phyloP scores from a whole-genome alignment of 805 yeast species.

The Suhomyces sp. region DNA sequence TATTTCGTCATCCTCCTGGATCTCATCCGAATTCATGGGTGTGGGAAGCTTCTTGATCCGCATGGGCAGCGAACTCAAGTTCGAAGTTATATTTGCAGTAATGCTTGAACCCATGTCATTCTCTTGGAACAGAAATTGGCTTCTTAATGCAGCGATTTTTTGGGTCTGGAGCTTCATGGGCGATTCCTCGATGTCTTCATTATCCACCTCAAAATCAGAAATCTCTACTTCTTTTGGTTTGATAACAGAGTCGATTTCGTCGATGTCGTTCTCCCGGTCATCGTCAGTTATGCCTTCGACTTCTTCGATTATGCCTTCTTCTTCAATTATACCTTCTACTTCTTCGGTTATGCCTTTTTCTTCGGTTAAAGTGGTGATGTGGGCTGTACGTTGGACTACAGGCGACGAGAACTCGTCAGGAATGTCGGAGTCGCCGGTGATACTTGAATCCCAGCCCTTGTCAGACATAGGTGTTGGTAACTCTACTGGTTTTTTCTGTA shows the following conservation, averaged over 20 bases:
- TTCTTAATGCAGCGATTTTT: constrained; percentile 13
- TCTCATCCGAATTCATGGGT: constrained; percentile 1
- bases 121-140: constrained; percentile 17
- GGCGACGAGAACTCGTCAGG: constrained; percentile 32
- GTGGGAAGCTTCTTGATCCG: not conserved
- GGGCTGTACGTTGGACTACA: not conserved
- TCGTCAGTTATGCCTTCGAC: not conserved
- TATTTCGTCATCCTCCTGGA: constrained; percentile 6
- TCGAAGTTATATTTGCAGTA: not conserved
- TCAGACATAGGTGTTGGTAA: constrained; percentile 10
- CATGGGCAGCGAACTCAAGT: not conserved
- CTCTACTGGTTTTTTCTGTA: constrained; percentile 2
- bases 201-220: constrained; percentile 20
- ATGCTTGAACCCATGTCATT: not conserved
- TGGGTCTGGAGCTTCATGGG: constrained; percentile 25
- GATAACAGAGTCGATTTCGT: constrained; percentile 3
- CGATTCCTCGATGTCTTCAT: constrained; percentile 41
- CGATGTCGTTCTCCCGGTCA: not conserved
- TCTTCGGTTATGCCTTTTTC: constrained; percentile 1
- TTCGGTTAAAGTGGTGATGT: not conserved
- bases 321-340: not conserved
- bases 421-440: constrained; percentile 31
- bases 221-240: constrained; percentile 9
- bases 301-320: not conserved
- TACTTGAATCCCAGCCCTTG: constrained; percentile 11